Conservation (phyloP, 148 eudicot genomes). For the Euryodendron excelsum region DNA sequence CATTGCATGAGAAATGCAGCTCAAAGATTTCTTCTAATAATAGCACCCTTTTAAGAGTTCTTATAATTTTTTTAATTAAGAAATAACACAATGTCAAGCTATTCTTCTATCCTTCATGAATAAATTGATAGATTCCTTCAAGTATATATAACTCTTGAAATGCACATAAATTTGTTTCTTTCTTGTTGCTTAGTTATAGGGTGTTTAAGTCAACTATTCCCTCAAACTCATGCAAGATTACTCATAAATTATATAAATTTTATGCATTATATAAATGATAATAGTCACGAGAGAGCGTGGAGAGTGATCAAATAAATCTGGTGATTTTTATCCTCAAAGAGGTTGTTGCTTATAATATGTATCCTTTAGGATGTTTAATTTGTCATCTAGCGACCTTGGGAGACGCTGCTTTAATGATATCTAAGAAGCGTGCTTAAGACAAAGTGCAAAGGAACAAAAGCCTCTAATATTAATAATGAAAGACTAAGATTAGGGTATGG, state of each 20-base stretch:
- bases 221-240: too few relatives aligned
- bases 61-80: too few relatives aligned
- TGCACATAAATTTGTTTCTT: too few relatives aligned
- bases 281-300: too few relatives aligned
- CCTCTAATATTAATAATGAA: constrained; percentile 8
- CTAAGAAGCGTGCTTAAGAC: constrained; percentile 20
- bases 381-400: constrained; percentile 17
- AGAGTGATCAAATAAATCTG: neutral
- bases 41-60: neutral
- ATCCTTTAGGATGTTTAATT: constrained; percentile 12
- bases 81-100: too few relatives aligned
- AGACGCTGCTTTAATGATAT: constrained; percentile 16
- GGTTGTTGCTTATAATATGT: constrained; percentile 1
- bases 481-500: constrained; percentile 11
- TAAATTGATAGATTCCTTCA: too few relatives aligned
- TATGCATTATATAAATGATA: too few relatives aligned
- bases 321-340: neutral
- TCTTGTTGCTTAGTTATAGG: too few relatives aligned
- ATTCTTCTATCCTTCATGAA: too few relatives aligned
- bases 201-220: too few relatives aligned
- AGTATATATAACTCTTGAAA: too few relatives aligned
- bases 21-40: neutral
- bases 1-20: neutral
- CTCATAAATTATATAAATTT: too few relatives aligned
- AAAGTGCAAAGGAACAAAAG: constrained; percentile 19